Base-by-base conservation (phyloP, 129 eudicot genomes). In the Dittrichia graveolens region DNA sequence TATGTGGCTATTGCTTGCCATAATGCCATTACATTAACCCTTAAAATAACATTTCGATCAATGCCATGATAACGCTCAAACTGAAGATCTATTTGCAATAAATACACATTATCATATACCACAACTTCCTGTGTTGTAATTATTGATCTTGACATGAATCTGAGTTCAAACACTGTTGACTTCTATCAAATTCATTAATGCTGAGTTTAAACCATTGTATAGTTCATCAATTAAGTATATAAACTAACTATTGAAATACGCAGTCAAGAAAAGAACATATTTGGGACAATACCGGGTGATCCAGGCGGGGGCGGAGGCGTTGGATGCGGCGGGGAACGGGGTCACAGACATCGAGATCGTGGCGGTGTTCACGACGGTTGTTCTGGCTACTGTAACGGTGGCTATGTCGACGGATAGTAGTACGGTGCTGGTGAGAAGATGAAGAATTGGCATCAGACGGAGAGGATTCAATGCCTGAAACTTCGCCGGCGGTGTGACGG, bases 251-350 rank as follows among this genome's bases (percentile, higher is more conserved):
- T 6, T 10, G 44, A 4, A 35, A 35, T 37, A 5, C 44, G 6
- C 12, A 13, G 39, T 39, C 5, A 61, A 7, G 56, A 18, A 34
- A 46, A 46, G 8, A 4, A 9, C 3, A 6, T 11, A 46, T n/a
- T 15, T 10, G 34, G 13, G 11, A 24, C 31, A 64, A 65, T 75
- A 75, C 80, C 67, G 38, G 37, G 7, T 34, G 80, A 56, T 42
- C 41, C 62, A 48, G 50, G 42, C 71, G 73, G 44, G 18, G 63
- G 49, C 64, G 73, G 44, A 18, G 63, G 49, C 59, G 78, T 65
- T 56, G 73, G 58, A 81, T 14, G 14, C 84, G 90, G 15, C 90
- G 89, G 31, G 75, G 66, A 46, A 34, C 16, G 66, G 54, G 78
- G 18, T 75, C 79, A 48, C 74, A 68, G 46, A 31, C 81, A 46